Evolutionary conservation across 2,329 filamentous ascomycete species (phyloP).

Genomic region (Aspergillus sp.): DNA sequence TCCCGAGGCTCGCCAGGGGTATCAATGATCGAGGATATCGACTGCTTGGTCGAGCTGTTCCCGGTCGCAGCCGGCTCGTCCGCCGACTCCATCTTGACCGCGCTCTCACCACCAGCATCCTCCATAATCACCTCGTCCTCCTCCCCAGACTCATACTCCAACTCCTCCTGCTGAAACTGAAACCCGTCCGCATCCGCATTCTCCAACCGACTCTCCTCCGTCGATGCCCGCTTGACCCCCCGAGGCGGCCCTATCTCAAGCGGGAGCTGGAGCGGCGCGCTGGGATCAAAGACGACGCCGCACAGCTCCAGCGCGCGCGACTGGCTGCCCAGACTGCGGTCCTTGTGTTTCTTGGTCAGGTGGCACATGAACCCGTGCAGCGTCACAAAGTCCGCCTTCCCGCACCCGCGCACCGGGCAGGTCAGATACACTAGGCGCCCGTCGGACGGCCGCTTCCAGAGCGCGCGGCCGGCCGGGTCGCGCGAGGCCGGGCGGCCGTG

Average conservation of each 20-base stretch:
- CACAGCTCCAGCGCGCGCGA: constrained; percentile 32
- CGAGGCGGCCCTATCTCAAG: no score
- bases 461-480: constrained; percentile 27
- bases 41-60: constrained; percentile 28
- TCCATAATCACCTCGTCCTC: constrained; percentile 27
- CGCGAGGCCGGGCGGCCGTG: constrained; percentile 33
- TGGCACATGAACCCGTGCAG: constrained; percentile 36
- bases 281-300: constrained; percentile 30
- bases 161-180: constrained; percentile 21
- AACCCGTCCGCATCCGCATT: constrained; percentile 22
- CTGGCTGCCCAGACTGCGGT: constrained; percentile 31
- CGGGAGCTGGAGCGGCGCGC: constrained; percentile 26
- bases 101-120: constrained; percentile 14
- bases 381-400: constrained; percentile 33
- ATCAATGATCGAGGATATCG: constrained; percentile 33
- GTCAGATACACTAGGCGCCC: constrained; percentile 30
- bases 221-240: constrained; percentile 23
- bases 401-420: constrained; percentile 29
- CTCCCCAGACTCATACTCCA: constrained; percentile 22
- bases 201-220: constrained; percentile 25
- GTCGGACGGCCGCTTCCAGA: constrained; percentile 34
- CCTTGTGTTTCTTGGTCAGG: constrained; percentile 34
- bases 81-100: constrained; percentile 6
- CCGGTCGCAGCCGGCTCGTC: constrained; percentile 10
- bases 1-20: constrained; percentile 19